These are phyloP conservation scores for Bodo saltans DNA, from an alignment of 78 protist genomes.

Conservation along the genomic window DNA sequence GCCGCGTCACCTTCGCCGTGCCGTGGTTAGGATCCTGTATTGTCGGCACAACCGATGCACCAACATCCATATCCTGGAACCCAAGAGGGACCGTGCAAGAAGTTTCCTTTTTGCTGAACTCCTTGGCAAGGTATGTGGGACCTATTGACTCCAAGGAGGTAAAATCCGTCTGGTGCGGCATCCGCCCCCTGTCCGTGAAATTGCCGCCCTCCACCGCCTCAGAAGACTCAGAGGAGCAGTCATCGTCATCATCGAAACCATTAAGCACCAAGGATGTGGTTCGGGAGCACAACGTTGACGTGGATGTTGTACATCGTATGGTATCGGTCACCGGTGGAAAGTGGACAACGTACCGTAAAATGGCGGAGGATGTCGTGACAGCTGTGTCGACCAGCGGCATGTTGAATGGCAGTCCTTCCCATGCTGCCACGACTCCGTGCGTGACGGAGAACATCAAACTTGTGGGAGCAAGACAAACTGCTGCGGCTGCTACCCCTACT, in stretches of 20 bases:
- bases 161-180: slow-evolving; percentile 64
- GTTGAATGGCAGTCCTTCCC: neutral
- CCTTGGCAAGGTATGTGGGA: neutral
- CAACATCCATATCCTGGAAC: neutral
- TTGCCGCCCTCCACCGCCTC: slow-evolving; percentile 3
- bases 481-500: too few relatives aligned
- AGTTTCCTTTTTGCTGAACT: slow-evolving; percentile 46
- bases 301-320: slow-evolving; percentile 33
- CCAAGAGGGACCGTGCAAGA: slow-evolving; percentile 64
- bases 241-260: too few relatives aligned
- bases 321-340: slow-evolving; percentile 90
- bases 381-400: neutral
- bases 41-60: slow-evolving; percentile 87
- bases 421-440: neutral
- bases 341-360: slow-evolving; percentile 93
- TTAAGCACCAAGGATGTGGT: neutral
- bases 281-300: slow-evolving; percentile 23
- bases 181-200: slow-evolving; percentile 68
- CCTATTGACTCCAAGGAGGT: neutral
- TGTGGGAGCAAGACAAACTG: too few relatives aligned
- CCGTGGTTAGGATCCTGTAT: slow-evolving; percentile 78
- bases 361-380: slow-evolving; percentile 81
- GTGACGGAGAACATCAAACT: neutral
- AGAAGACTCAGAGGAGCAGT: too few relatives aligned
- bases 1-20: slow-evolving; percentile 82